These are phyloP conservation scores for Trypanosoma platydactyli DNA, from an alignment of 208 protist species.

Conservation along the genomic window DNA sequence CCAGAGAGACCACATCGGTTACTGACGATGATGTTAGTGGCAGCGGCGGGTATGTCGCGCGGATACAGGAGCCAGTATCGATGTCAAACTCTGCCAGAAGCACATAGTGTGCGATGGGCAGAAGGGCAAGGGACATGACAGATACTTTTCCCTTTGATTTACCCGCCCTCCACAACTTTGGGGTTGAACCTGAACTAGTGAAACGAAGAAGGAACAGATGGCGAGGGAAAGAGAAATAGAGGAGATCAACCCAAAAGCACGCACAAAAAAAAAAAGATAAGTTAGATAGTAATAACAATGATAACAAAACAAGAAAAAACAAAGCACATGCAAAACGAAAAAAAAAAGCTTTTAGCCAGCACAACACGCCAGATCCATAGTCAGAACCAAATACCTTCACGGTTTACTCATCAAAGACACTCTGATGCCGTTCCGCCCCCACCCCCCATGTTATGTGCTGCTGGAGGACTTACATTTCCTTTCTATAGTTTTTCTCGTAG, in stretches of 20 bases:
- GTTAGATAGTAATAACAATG: too few relatives aligned
- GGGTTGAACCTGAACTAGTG: too few relatives aligned
- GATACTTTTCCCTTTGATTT: background rate
- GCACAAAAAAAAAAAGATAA: background rate
- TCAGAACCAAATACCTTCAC: too few relatives aligned
- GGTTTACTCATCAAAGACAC: background rate
- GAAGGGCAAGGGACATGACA: background rate
- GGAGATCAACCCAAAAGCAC: background rate
- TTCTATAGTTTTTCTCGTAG: background rate
- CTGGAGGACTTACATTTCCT: background rate
- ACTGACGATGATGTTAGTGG: background rate
- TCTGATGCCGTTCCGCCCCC: background rate
- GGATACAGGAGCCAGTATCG: conserved; percentile 64
- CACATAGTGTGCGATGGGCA: conserved; percentile 26
- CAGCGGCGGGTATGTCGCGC: conserved; percentile 45
- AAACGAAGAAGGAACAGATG: background rate
- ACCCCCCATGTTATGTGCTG: conserved; percentile 1
- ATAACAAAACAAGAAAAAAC: background rate
- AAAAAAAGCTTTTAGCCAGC: background rate
- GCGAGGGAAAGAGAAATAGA: background rate
- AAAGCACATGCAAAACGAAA: background rate
- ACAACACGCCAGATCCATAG: background rate
- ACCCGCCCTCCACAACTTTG: too few relatives aligned
- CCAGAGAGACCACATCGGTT: background rate
- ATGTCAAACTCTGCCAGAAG: conserved; percentile 84